Evolutionary conservation across 495 filamentous ascomycete genomes (phyloP), one percentile per base, ranked within the genome.

Genomic region (Bacidia rubella): DNA sequence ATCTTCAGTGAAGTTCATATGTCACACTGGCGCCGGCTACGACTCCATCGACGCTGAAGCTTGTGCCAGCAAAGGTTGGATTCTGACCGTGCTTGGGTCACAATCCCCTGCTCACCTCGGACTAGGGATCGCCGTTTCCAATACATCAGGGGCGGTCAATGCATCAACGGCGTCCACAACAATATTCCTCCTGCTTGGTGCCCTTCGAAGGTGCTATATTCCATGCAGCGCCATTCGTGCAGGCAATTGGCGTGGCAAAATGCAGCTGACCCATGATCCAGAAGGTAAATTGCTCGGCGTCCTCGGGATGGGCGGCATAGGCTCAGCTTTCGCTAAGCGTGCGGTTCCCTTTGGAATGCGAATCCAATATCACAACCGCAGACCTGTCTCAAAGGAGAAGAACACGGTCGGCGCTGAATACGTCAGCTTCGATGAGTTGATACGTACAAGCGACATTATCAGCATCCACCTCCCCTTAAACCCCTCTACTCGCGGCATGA

Each of bases 291-390:
- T 74, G 0, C 73, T 93, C 0, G 87, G 87, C 19, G 81, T 95
- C 57, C 74, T 92, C 57, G 88, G 88, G 1, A 89, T 90, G 77
- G 88, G 88, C 24, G 87, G 87, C 32, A 93, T 93, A 49, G 86
- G 85, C 42, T 61, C 70, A 70, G 81, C 86, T 57, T 73, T 95
- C 55, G 79, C 80, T 53, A 79, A 74, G 60, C 78, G 83, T 45
- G 80, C 87, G 1, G 68, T 71, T 42, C 83, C 75, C 3, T 86
- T 87, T 60, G 79, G 78, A 39, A 81, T 87, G 75, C 76, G 75
- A 55, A 75, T 83, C 50, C 74, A 78, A 57, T 88, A 88, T 66
- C 74, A 85, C 65, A 87, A 87, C 57, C 80, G 83, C 17, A 72
- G 66, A 0, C 72, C 65, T 2, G 70, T 87, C 0, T 53, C 74